Evolutionary conservation across 495 filamentous ascomycete genomes (phyloP), one percentile per base, ranked within the genome.

Genomic region (Pyrenopolyporus hunteri): DNA sequence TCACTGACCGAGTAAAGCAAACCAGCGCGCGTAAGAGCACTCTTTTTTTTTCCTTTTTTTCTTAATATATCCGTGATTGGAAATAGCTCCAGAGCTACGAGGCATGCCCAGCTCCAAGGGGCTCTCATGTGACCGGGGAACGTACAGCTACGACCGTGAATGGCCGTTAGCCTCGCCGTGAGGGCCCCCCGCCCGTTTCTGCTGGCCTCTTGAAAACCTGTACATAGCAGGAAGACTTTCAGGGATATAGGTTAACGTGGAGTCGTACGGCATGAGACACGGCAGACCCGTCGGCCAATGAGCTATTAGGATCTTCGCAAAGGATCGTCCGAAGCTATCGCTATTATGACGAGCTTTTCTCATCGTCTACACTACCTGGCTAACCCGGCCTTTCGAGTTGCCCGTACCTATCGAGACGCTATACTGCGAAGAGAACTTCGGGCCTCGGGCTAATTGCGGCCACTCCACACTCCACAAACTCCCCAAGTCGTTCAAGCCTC

Each of bases 371-470:
- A 28, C 28, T 47, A n/a, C 32, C 44, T 33, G 35, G 9, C 35
- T 31, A 20, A 48, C 23, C 10, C 29, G 8, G 36, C 35, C 36
- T 45, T 10, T 10, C 13, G 58, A 47, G 32, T 53, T 43, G 20
- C 40, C 19, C 13, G 9, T 10, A 35, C 28, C 16, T 14, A 39
- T 17, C 26, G 37, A 17, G 10, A 8, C 51, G 10, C 61, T 64
- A 64, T 20, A 42, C 55, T 55, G 26, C 49, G 43, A 64, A 64
- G 28, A 55, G 55, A 45, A 42, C 16, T 29, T 65, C 50, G 62
- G 62, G 20, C 50, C 56, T 65, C 62, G 62, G 62, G 62, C 50
- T 59, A 65, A 65, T 65, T 60, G 62, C 62, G 62, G 62, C 46
- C 62, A 57, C 62, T 60, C 62, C 62, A 60, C 56, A 65, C 62